Conservation (phyloP, 192 early-diverging fungal genomes). For the Diversispora eburnea region DNA sequence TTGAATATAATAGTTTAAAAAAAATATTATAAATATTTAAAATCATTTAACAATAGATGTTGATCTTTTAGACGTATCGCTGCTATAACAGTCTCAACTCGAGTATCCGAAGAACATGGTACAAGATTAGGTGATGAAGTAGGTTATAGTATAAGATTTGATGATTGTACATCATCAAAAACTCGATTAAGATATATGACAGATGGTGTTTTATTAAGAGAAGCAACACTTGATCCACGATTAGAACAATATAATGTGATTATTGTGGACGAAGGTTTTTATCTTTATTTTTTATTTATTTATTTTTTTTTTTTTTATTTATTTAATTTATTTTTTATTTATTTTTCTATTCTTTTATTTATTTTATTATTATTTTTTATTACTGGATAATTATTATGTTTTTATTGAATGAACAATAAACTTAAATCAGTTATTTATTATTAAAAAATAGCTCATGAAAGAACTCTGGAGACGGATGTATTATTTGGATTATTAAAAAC, state of each 20-base stretch:
- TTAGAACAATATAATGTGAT: constrained; percentile 86
- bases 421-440: too few species aligned
- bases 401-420: too few species aligned
- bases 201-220: constrained; percentile 91
- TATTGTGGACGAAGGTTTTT: constrained; percentile 80
- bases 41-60: neutral
- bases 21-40: neutral
- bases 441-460: constrained; percentile 72
- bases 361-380: too few species aligned
- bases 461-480: constrained; percentile 90
- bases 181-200: constrained; percentile 98
- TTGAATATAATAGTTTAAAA: neutral
- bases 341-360: neutral
- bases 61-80: constrained; percentile 64
- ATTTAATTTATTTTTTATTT: neutral
- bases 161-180: constrained; percentile 80
- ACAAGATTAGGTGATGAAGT: constrained; percentile 76
- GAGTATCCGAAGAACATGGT: constrained; percentile 90
- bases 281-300: neutral
- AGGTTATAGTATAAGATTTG: constrained; percentile 94
- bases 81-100: constrained; percentile 88
- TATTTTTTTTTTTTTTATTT: neutral
- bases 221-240: constrained; percentile 77
- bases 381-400: too few species aligned
- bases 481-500: constrained; percentile 86